Conservation (phyloP, 345 rosid species). For the Pelargonium nanum region DNA sequence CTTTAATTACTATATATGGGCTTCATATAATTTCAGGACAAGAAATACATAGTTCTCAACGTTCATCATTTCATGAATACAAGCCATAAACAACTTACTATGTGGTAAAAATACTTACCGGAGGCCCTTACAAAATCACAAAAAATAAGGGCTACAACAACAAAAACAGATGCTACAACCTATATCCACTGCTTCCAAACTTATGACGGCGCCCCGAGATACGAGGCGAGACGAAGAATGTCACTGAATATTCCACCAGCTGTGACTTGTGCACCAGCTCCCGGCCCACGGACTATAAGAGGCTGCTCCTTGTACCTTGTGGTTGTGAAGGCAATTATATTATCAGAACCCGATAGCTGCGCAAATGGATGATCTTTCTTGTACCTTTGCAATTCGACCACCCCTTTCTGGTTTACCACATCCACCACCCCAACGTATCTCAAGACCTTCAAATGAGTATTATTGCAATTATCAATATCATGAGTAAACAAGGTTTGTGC, state of each 20-base stretch:
- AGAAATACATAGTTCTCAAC: too few relatives aligned
- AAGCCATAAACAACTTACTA: too few relatives aligned
- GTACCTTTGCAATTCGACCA: constrained; percentile 68
- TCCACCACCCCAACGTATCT: constrained; percentile 94
- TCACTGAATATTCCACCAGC: constrained; percentile 97
- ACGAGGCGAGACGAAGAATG: constrained; percentile 74
- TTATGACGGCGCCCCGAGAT: constrained; percentile 93
- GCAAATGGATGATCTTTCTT: constrained; percentile 80
- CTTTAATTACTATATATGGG: too few relatives aligned
- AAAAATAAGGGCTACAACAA: too few relatives aligned
- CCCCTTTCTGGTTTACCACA: constrained; percentile 45
- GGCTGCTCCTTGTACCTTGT: constrained; percentile 85
- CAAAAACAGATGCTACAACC: too few relatives aligned
- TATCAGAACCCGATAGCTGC: constrained; percentile 82
- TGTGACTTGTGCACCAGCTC: constrained; percentile 97
- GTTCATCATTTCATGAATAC: too few relatives aligned
- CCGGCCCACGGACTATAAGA: constrained; percentile 89
- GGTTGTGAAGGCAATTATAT: constrained; percentile 94
- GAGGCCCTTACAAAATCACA: too few relatives aligned
- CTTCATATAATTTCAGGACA: too few relatives aligned
- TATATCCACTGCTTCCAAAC: background rate
- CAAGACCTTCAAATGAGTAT: constrained; percentile 54
- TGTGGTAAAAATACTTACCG: too few relatives aligned
- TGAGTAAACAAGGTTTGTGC: background rate
- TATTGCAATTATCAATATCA: background rate